Conservation (phyloP, 2,329 filamentous ascomycete genomes). For the Aspergillus uvarum region DNA sequence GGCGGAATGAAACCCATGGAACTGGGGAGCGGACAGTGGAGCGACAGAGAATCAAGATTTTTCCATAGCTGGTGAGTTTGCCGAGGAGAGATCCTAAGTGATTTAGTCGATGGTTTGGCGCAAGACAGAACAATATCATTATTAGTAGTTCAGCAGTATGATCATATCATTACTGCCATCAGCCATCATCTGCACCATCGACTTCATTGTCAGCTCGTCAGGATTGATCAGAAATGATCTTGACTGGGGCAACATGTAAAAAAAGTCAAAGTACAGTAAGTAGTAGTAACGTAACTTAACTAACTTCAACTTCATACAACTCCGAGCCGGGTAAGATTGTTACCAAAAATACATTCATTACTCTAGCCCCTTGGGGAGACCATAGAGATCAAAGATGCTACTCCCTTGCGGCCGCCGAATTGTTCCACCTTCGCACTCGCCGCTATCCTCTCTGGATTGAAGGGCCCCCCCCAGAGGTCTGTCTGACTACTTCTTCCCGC, state of each 20-base stretch:
- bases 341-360: not conserved
- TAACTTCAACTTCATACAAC: not conserved
- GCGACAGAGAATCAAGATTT: not conserved
- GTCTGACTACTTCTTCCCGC: constrained; percentile 10
- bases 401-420: constrained; percentile 16
- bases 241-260: not conserved
- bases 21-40: constrained; percentile 1
- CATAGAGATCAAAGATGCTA: not conserved
- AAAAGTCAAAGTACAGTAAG: not conserved
- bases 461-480: constrained; percentile 7
- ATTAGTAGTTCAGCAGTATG: not conserved
- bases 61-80: not conserved
- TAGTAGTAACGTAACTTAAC: no score
- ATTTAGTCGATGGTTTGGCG: not conserved
- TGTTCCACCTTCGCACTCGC: constrained; percentile 15
- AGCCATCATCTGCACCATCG: not conserved
- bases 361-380: not conserved
- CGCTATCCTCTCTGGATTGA: not conserved
- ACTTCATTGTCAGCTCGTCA: not conserved
- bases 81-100: not conserved
- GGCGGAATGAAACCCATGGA: not conserved
- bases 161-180: not conserved
- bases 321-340: not conserved
- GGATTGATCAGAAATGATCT: not conserved
- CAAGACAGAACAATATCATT: not conserved